Conservation (phyloP, 192 early-diverging fungal species). For the Podila verticillata region DNA sequence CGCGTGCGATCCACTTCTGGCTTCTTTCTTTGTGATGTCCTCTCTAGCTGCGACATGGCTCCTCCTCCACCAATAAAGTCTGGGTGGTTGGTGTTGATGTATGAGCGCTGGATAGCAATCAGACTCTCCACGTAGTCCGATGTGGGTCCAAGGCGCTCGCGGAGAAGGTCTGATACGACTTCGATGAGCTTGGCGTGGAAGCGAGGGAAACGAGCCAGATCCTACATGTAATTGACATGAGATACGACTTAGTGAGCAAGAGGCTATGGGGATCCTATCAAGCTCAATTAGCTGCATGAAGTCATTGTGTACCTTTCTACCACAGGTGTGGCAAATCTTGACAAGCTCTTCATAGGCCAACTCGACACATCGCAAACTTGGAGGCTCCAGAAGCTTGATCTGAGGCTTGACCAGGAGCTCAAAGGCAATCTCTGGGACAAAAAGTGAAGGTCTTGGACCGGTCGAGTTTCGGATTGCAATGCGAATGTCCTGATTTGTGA, state of each 20-base stretch:
- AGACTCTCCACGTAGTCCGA: constrained; percentile 80
- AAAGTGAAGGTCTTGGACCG: constrained; percentile 80
- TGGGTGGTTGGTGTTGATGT: constrained; percentile 89
- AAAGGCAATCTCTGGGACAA: constrained; percentile 89
- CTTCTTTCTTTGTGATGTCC: constrained; percentile 71
- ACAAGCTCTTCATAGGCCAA: constrained; percentile 85
- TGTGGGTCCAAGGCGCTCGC: constrained; percentile 78
- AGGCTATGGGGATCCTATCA: background rate
- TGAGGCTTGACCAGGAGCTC: constrained; percentile 85
- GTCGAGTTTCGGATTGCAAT: constrained; percentile 87
- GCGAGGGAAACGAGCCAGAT: constrained; percentile 80
- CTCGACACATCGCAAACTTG: constrained; percentile 83
- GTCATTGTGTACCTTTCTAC: constrained; percentile 61
- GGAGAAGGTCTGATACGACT: constrained; percentile 80
- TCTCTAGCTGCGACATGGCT: constrained; percentile 78
- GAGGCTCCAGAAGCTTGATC: constrained; percentile 77
- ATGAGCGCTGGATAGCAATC: constrained; percentile 83
- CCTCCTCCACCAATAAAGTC: constrained; percentile 85
- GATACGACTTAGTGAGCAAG: background rate
- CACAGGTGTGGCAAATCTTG: constrained; percentile 81
- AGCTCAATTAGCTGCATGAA: too few relatives aligned
- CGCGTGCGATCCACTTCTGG: constrained; percentile 52
- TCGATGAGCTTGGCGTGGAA: constrained; percentile 78
- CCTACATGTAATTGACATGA: constrained; percentile 29
- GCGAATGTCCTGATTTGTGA: constrained; percentile 79